Conservation (phyloP, 768 basidiomycete genomes). For the Mrakia frigida region DNA sequence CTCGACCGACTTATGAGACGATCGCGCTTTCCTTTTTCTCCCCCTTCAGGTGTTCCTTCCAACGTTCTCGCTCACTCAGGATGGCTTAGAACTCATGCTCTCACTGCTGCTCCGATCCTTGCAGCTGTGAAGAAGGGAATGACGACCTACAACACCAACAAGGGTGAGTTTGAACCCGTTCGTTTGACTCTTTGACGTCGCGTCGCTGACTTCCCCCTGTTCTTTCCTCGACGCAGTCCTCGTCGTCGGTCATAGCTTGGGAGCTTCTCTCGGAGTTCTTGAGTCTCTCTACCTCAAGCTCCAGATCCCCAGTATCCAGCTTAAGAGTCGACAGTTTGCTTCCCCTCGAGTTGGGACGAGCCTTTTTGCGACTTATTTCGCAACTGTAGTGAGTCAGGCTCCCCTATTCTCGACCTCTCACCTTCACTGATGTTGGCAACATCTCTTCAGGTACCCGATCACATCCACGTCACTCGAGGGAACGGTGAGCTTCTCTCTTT, state of each 20-base stretch:
- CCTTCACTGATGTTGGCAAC: too few species aligned
- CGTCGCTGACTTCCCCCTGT: not conserved
- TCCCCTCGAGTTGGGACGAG: constrained; percentile 3
- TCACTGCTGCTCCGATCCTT: not conserved
- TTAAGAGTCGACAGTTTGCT: not conserved
- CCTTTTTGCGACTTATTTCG: not conserved
- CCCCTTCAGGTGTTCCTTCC: not conserved
- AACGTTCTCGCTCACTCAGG: not conserved
- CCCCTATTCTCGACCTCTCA: too few species aligned
- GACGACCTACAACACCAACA: not conserved
- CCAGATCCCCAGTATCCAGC: not conserved
- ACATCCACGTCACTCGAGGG: not conserved
- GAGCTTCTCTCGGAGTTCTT: not conserved
- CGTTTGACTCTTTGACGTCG: not conserved
- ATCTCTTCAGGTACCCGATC: not conserved
- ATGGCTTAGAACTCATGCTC: not conserved
- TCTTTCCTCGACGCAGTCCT: not conserved
- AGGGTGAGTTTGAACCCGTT: not conserved
- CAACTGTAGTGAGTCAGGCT: not conserved
- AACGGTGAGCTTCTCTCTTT: not conserved
- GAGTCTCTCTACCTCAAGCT: constrained; percentile 15
- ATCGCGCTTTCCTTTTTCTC: not conserved
- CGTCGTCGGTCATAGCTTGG: not conserved
- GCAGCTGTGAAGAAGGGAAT: constrained; percentile 10
- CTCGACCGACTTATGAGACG: too few species aligned